These are phyloP conservation scores for Mikania micrantha DNA, from an alignment of 129 eudicot genomes.

Conservation along the genomic window DNA sequence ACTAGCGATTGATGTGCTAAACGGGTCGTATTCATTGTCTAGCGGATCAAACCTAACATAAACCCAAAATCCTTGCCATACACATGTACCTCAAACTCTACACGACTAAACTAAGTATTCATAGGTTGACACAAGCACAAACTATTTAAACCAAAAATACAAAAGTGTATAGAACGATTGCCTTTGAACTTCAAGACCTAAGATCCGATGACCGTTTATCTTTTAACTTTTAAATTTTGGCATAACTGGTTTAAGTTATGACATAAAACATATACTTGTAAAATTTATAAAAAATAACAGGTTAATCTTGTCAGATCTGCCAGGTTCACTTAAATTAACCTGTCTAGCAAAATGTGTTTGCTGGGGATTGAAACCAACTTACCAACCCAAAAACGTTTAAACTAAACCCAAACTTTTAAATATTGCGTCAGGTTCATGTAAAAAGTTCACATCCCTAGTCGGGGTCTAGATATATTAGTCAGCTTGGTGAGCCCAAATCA, in stretches of 20 bases:
- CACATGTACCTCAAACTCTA: background rate
- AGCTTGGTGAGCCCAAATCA: background rate
- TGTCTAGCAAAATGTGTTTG: background rate
- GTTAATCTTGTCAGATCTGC: background rate
- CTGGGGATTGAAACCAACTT: background rate
- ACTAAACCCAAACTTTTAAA: background rate
- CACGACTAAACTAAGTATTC: background rate
- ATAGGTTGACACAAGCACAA: background rate
- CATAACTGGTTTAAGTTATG: background rate
- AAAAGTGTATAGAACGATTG: background rate
- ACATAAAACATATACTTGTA: background rate
- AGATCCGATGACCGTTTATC: background rate
- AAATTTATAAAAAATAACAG: background rate
- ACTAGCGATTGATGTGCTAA: background rate
- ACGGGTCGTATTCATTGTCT: background rate
- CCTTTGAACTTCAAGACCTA: background rate
- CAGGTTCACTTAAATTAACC: background rate
- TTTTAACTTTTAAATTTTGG: background rate
- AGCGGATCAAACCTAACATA: background rate
- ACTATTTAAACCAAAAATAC: background rate
- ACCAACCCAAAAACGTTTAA: background rate
- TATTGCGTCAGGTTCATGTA: background rate
- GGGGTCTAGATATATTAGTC: background rate
- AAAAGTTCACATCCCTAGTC: background rate
- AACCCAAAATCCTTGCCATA: background rate